These are phyloP conservation scores for Syncephalastrum sp. DNA, from an alignment of 371 early-diverging fungal genomes.

Conservation along the genomic window DNA sequence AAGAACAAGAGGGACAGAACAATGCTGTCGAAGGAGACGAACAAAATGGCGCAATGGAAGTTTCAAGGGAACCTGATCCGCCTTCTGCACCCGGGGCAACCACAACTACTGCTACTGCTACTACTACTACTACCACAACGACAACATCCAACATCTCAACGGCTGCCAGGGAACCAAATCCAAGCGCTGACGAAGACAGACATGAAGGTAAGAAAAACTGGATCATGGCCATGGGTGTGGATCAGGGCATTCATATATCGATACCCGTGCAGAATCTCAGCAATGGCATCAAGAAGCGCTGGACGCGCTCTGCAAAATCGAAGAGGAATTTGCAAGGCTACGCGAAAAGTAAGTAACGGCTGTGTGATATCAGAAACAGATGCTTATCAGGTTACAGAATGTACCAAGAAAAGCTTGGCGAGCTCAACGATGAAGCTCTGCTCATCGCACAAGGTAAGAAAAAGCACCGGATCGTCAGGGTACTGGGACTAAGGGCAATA, in stretches of 20 bases:
- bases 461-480: background rate
- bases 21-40: conserved; percentile 1
- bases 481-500: background rate
- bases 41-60: background rate
- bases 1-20: conserved; percentile 1
- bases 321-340: conserved; percentile 48
- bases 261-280: conserved; percentile 9
- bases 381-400: conserved; percentile 31
- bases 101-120: no score
- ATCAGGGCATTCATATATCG: no score
- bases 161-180: no score
- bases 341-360: conserved; percentile 45
- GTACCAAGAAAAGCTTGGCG: conserved; percentile 60
- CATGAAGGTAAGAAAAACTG: no score
- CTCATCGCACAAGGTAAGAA: conserved; percentile 56
- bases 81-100: background rate
- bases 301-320: conserved; percentile 47
- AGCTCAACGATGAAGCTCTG: conserved; percentile 55
- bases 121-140: no score
- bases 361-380: background rate
- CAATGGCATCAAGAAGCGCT: conserved; percentile 42
- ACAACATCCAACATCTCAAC: no score
- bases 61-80: no score
- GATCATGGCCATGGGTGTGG: no score
- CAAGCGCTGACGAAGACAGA: no score